phyloP scores from a whole-genome alignment of 1,284 basidiomycete genomes.

The Ceratobasidium sp. region DNA sequence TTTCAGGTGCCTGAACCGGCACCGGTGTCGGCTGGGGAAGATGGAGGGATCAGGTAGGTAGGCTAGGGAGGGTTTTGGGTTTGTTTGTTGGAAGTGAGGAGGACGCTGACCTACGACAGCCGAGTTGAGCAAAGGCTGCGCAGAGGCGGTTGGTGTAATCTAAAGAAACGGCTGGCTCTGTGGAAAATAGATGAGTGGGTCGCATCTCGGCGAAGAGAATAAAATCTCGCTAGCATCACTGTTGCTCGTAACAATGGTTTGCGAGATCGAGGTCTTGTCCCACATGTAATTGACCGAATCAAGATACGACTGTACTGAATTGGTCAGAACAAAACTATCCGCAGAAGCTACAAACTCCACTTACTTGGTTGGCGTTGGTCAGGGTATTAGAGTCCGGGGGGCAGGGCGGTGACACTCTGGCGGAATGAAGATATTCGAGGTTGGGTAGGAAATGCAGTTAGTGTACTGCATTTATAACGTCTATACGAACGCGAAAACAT shows the following conservation, averaged over 20 bases:
- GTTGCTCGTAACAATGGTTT: slow-evolving; percentile 73
- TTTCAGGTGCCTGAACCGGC: slow-evolving; percentile 72
- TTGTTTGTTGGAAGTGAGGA: slow-evolving; percentile 69
- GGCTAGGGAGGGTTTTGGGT: not conserved
- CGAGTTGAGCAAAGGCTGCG: slow-evolving; percentile 71
- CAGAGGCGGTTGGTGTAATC: slow-evolving; percentile 72
- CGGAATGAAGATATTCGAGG: slow-evolving; percentile 53
- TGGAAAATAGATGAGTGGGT: not conserved
- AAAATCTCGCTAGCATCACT: slow-evolving; percentile 65
- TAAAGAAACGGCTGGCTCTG: slow-evolving; percentile 62
- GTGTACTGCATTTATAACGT: slow-evolving; percentile 63
- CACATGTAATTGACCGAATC: slow-evolving; percentile 65
- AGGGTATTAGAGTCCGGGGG: slow-evolving; percentile 51
- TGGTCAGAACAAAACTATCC: no score
- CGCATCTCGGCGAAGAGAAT: no score
- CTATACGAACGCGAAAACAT: no score
- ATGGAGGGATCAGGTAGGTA: not conserved
- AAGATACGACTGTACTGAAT: slow-evolving; percentile 59
- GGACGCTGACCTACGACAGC: slow-evolving; percentile 70
- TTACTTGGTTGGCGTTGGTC: slow-evolving; percentile 54
- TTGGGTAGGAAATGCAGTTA: slow-evolving; percentile 47
- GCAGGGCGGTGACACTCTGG: slow-evolving; percentile 50
- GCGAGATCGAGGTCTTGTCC: slow-evolving; percentile 61
- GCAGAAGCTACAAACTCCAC: slow-evolving; percentile 51
- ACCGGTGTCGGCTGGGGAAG: slow-evolving; percentile 53